Evolutionary conservation across 2,329 filamentous ascomycete species (phyloP), one percentile per base, ranked within the genome.

Genomic region (Aureobasidium subglaciale): DNA sequence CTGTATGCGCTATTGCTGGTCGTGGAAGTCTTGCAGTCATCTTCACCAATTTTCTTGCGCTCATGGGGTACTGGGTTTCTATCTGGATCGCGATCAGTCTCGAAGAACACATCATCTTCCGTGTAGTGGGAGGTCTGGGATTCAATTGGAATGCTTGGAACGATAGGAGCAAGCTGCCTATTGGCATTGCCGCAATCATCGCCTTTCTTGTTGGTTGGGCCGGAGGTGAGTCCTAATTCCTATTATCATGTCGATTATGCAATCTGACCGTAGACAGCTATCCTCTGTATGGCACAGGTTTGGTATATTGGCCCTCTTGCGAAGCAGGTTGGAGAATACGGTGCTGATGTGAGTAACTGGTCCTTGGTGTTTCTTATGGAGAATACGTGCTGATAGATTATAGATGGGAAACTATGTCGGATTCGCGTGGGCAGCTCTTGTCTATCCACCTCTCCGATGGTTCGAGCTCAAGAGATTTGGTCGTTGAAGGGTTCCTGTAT

Each of bases 61-160:
- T 87, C 20, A 87, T 87, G 80, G 85, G 84, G 1, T 87, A 87
- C 67, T 87, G 83, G 83, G 76, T 85, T 15, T 77, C 77, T 13
- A 80, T 86, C 41, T 85, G 82, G 81, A 75, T 86, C 18, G 77
- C 78, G 1, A 84, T 87, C 43, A 72, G 80, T 2, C 67, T 83
- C 2, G 76, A 82, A 63, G 85, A 88, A 63, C 78, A 84, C 46
- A 65, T 84, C 18, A 72, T 87, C 46, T 87, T 87, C 66, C 75
- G 82, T 2, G 70, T 73, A 3, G 72, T 67, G 46, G 50, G 24
- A 20, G 73, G 72, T 1, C 64, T 62, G 1, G 72, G 73, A 4
- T 86, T 80, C 67, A 77, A 82, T 59, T 87, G 83, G 83, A 70
- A 71, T 15, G 71, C 73, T 3, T 87, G 84, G 83, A 75, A 85